phyloP scores from a whole-genome alignment of 2,329 filamentous ascomycete species.

The Didymella lethalis region DNA sequence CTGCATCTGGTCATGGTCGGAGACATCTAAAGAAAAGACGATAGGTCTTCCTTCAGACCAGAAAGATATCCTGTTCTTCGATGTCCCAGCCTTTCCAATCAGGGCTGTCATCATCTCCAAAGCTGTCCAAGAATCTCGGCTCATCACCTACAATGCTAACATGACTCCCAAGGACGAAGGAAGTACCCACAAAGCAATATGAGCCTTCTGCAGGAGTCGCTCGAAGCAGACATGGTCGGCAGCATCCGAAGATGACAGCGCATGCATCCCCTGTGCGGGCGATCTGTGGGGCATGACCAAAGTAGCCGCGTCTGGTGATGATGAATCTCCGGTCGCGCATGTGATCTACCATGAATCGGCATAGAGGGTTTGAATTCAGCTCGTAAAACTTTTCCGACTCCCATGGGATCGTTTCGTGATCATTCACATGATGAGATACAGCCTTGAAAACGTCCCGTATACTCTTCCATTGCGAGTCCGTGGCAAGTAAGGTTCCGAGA shows the following conservation, averaged over 20 bases:
- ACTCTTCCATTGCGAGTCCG: too few relatives aligned
- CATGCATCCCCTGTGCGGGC: not conserved
- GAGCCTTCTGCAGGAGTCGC: not conserved
- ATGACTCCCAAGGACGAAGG: not conserved
- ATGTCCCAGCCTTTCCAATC: not conserved
- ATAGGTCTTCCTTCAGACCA: not conserved
- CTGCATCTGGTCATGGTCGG: slow-evolving; percentile 43
- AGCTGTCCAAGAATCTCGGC: not conserved
- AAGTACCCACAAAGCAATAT: not conserved
- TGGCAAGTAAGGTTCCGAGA: not conserved
- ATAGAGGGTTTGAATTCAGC: not conserved
- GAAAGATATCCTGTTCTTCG: not conserved
- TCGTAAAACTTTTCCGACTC: not conserved
- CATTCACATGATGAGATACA: not conserved
- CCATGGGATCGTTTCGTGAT: not conserved
- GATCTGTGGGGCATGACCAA: not conserved
- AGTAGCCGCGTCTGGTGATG: not conserved
- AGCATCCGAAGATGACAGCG: not conserved
- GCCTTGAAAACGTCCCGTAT: not conserved
- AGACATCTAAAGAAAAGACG: too few relatives aligned
- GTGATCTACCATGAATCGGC: not conserved
- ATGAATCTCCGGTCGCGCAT: not conserved
- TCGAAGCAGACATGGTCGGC: not conserved
- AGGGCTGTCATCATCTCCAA: not conserved
- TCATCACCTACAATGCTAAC: not conserved